phyloP scores from a whole-genome alignment of 176 grass and related monocot genomes.

The Ensete glaucum region DNA sequence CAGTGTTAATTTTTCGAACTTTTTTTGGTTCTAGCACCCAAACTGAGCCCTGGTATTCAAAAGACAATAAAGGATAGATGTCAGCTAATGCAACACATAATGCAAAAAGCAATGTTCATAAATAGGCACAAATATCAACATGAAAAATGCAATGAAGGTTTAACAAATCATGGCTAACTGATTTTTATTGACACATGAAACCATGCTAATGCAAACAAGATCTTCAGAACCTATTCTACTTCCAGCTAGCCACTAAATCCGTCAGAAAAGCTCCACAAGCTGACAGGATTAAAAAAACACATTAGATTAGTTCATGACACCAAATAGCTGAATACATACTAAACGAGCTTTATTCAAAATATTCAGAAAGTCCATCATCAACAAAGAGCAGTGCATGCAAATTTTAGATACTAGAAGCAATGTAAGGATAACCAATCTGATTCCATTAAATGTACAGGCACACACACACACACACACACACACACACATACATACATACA shows the following conservation, averaged over 20 bases:
- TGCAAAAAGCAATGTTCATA: not conserved
- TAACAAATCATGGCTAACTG: not conserved
- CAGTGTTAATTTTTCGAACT: slow-evolving; percentile 43
- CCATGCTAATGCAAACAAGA: not conserved
- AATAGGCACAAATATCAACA: not conserved
- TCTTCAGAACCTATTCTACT: not conserved
- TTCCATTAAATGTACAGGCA: not conserved
- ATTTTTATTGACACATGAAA: not conserved
- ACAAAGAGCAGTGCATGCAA: too few relatives aligned
- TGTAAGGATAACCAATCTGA: not conserved
- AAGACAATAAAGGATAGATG: not conserved
- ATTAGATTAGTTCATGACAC: too few relatives aligned
- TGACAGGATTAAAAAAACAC: too few relatives aligned
- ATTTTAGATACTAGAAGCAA: not conserved
- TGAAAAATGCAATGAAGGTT: not conserved
- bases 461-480: too few relatives aligned
- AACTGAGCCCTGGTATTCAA: slow-evolving; percentile 49
- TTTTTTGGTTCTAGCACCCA: slow-evolving; percentile 87
- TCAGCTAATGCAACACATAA: not conserved
- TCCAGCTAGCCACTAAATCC: too few relatives aligned
- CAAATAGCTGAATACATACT: too few relatives aligned
- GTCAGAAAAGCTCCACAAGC: too few relatives aligned
- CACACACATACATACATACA: too few relatives aligned
- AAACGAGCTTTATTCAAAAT: too few relatives aligned
- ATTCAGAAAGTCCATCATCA: too few relatives aligned